Evolutionary conservation across 345 rosid species (phyloP).

Genomic region (Gynandropsis gynandra): DNA sequence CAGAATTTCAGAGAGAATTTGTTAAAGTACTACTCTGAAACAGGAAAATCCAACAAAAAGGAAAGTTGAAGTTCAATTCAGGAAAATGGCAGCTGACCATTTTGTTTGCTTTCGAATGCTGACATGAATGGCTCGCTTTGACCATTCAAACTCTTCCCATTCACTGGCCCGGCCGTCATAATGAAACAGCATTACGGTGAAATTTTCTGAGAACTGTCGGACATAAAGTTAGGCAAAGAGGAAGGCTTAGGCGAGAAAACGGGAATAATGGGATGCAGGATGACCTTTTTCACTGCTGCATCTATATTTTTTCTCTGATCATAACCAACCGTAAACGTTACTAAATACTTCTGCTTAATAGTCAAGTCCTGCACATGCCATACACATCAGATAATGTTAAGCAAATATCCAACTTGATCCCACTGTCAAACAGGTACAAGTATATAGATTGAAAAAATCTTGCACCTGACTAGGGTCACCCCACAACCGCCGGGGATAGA

Average conservation of each 20-base stretch:
- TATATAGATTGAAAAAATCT: neutral
- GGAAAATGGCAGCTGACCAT: constrained; percentile 47
- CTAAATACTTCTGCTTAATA: constrained; percentile 59
- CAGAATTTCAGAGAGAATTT: constrained; percentile 7
- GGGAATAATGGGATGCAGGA: constrained; percentile 3
- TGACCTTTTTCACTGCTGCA: constrained; percentile 76
- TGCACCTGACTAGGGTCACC: constrained; percentile 77
- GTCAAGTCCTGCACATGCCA: constrained; percentile 64
- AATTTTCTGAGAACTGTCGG: constrained; percentile 86
- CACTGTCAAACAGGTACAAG: constrained; percentile 1
- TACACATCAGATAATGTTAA: neutral
- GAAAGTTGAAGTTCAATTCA: neutral
- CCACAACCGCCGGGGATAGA: constrained; percentile 72
- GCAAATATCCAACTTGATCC: constrained; percentile 1
- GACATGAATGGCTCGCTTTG: constrained; percentile 84
- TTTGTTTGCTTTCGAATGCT: constrained; percentile 78
- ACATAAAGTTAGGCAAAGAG: constrained; percentile 9
- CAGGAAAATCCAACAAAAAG: constrained; percentile 12
- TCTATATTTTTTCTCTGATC: constrained; percentile 69
- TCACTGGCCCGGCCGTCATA: constrained; percentile 77
- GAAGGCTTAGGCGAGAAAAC: constrained; percentile 1
- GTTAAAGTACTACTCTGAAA: constrained; percentile 10
- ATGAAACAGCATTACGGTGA: constrained; percentile 83
- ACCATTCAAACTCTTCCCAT: constrained; percentile 96
- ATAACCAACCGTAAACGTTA: constrained; percentile 87